Evolutionary conservation across 495 filamentous ascomycete species (phyloP).

Genomic region (Xylona heveae): DNA sequence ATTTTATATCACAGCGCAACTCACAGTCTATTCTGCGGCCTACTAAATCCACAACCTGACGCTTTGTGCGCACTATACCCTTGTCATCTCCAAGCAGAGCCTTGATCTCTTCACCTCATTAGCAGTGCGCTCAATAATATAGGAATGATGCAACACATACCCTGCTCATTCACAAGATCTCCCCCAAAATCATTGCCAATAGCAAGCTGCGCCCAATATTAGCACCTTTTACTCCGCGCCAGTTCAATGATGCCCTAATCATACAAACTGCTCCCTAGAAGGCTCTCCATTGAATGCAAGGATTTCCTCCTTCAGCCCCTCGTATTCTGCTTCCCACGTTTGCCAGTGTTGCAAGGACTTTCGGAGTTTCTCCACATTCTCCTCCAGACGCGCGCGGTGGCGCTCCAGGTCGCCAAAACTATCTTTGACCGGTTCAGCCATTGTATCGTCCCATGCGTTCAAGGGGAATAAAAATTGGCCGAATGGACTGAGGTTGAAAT

Average conservation of each 20-base stretch:
- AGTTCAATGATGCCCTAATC: too few species aligned
- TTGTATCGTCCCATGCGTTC: too few species aligned
- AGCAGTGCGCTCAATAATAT: neutral
- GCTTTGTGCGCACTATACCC: constrained; percentile 20
- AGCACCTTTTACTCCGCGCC: constrained; percentile 15
- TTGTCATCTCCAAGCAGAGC: constrained; percentile 37
- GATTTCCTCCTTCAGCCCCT: constrained; percentile 66
- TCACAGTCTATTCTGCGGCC: constrained; percentile 54
- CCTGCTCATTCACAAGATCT: constrained; percentile 32
- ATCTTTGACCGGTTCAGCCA: constrained; percentile 2
- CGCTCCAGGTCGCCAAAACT: constrained; percentile 32
- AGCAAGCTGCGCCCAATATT: constrained; percentile 11
- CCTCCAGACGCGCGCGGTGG: constrained; percentile 53
- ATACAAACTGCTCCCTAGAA: constrained; percentile 27
- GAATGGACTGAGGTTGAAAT: too few species aligned
- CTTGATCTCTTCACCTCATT: constrained; percentile 27
- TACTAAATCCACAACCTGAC: constrained; percentile 46
- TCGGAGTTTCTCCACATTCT: constrained; percentile 48
- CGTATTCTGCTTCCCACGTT: constrained; percentile 78
- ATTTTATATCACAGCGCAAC: constrained; percentile 1
- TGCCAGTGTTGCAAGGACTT: constrained; percentile 72
- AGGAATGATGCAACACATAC: constrained; percentile 10
- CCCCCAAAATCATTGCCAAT: constrained; percentile 28
- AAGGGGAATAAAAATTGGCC: too few species aligned
- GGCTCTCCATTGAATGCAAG: constrained; percentile 26